Percentiles rank a stretch among this genome's conserved stretches.
Evolutionary conservation across 2,329 filamentous ascomycete species (phyloP).

Genomic region (Fusarium praegraminearum): DNA sequence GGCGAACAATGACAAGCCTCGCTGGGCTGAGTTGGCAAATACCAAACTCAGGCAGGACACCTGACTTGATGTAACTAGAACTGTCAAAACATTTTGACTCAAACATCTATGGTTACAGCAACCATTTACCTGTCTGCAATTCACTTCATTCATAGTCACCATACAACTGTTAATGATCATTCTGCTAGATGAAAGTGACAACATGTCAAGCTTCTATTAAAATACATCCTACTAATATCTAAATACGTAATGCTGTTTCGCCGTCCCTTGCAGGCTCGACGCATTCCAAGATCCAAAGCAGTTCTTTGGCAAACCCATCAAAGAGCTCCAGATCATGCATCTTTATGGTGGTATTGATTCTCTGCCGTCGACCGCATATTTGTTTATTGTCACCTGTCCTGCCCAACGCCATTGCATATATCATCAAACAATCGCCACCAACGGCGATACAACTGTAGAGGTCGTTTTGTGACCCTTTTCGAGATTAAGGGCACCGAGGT

Average conservation of each 20-base stretch:
- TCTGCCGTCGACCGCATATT: constrained; percentile 45
- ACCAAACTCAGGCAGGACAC: constrained; percentile 13
- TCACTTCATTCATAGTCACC: neutral
- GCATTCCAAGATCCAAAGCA: constrained; percentile 27
- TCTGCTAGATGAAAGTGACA: constrained; percentile 1
- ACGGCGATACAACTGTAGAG: constrained; percentile 31
- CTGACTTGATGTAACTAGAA: constrained; percentile 19
- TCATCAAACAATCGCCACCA: constrained; percentile 47
- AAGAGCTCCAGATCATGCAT: constrained; percentile 33
- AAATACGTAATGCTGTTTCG: constrained; percentile 44
- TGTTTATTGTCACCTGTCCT: constrained; percentile 44
- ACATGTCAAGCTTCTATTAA: constrained; percentile 56
- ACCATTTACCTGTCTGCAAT: neutral
- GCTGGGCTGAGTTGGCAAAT: constrained; percentile 12
- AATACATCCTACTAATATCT: constrained; percentile 55
- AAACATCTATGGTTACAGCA: neutral
- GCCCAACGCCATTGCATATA: constrained; percentile 50
- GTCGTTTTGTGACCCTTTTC: constrained; percentile 19
- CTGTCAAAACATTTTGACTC: neutral
- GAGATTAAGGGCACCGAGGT: constrained; percentile 1
- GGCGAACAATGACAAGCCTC: constrained; percentile 21
- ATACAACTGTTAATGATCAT: neutral
- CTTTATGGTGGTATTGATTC: constrained; percentile 49
- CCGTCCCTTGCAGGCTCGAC: constrained; percentile 38
- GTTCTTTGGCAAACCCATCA: constrained; percentile 20